Conservation (phyloP, 2,329 filamentous ascomycete genomes). For the Botryotinia narcissicola region DNA sequence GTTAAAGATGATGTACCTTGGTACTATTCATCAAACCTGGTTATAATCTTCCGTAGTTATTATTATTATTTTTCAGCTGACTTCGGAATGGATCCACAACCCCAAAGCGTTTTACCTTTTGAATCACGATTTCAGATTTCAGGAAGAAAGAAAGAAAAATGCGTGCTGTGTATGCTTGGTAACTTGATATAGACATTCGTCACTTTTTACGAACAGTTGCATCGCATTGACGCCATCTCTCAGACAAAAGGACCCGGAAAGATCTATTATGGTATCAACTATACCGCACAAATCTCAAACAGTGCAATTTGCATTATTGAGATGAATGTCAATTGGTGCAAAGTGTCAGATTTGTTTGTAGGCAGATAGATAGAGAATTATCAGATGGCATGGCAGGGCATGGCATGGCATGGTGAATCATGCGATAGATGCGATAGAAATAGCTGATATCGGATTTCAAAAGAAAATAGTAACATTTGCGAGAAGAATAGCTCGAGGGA, state of each 20-base stretch:
- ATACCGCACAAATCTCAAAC: conserved; percentile 6
- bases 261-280: not conserved
- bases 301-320: not conserved
- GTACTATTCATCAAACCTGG: not conserved
- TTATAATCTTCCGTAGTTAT: not conserved
- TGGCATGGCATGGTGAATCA: not conserved
- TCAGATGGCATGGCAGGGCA: not conserved
- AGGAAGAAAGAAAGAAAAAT: not conserved
- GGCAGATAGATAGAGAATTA: conserved; percentile 6
- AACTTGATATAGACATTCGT: not conserved
- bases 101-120: conserved; percentile 7
- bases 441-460: not conserved
- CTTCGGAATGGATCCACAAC: conserved; percentile 11
- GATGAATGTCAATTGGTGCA: conserved; percentile 2
- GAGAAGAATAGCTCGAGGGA: not conserved
- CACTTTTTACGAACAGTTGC: conserved; percentile 16
- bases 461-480: conserved; percentile 9
- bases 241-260: not conserved
- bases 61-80: conserved; percentile 16
- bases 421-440: conserved; percentile 3
- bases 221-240: conserved; percentile 18
- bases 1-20: not conserved
- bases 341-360: not conserved
- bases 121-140: not conserved
- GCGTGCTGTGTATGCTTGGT: not conserved